Percentiles rank a stretch among this genome's conserved stretches.
Evolutionary conservation across 148 eudicot genomes (phyloP).

Genomic region (Chenopodium formosanum): DNA sequence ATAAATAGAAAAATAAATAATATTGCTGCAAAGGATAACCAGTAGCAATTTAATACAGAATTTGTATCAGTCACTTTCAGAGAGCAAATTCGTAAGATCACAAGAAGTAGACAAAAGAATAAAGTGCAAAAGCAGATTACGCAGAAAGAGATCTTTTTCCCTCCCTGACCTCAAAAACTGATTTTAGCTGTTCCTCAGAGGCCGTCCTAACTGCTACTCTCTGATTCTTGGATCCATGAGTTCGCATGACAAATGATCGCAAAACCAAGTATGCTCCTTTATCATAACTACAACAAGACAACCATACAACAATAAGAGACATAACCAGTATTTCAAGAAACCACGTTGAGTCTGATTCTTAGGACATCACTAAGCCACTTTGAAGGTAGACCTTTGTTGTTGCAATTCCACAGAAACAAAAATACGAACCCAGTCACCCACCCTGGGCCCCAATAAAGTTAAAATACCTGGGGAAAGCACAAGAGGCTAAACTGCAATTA

Average conservation of each 20-base stretch:
- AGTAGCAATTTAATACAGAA: not conserved
- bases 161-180: conserved; percentile 72
- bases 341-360: not conserved
- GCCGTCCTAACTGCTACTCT: conserved; percentile 66
- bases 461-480: not conserved
- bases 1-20: not conserved
- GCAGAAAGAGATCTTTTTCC: conserved; percentile 6
- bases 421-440: not conserved
- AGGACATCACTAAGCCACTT: not conserved
- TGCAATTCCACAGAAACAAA: not conserved
- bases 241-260: conserved; percentile 88
- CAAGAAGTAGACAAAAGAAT: not conserved
- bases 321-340: not conserved
- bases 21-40: conserved; percentile 2
- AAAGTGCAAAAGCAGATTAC: conserved; percentile 6
- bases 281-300: conserved; percentile 55
- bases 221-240: conserved; percentile 81
- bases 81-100: not conserved
- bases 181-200: conserved; percentile 50
- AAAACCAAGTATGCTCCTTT: conserved; percentile 83
- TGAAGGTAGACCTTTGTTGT: not conserved
- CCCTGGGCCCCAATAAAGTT: too few species aligned
- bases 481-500: not conserved
- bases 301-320: not conserved
- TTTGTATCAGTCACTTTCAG: not conserved